phyloP scores from a whole-genome alignment of 352 stramenopile genomes.

The Aphanomyces stellatus region DNA sequence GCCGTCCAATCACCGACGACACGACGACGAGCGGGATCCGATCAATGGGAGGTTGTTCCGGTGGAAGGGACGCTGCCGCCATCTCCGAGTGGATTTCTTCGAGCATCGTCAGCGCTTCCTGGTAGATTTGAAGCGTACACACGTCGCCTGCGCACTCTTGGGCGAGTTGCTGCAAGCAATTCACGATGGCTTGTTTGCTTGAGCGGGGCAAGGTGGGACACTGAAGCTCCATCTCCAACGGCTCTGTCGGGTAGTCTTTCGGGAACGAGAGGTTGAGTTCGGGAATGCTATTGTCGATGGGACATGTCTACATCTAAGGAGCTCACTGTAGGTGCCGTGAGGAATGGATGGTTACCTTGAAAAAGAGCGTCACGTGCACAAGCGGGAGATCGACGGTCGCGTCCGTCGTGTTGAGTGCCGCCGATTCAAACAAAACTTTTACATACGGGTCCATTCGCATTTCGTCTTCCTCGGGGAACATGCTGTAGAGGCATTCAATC shows the following conservation, averaged over 20 bases:
- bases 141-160: constrained; percentile 33
- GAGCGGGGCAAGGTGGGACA: constrained; percentile 38
- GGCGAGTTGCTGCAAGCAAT: constrained; percentile 28
- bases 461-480: constrained; percentile 47
- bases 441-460: constrained; percentile 31
- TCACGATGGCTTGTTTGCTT: constrained; percentile 33
- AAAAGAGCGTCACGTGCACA: constrained; percentile 33
- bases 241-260: constrained; percentile 28
- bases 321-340: too few relatives aligned
- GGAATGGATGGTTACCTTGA: too few relatives aligned
- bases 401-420: neutral
- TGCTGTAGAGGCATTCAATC: constrained; percentile 68
- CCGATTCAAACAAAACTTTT: constrained; percentile 24
- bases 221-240: constrained; percentile 35
- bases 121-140: constrained; percentile 50
- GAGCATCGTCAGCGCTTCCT: constrained; percentile 49
- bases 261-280: constrained; percentile 43
- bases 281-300: constrained; percentile 23
- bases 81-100: constrained; percentile 20
- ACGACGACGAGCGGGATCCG: neutral
- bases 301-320: neutral
- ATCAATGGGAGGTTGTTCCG: neutral
- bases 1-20: constrained; percentile 35
- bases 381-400: neutral
- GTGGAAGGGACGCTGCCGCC: too few relatives aligned